These are phyloP conservation scores for Candida alai DNA, from an alignment of 805 yeast species.

Conservation along the genomic window DNA sequence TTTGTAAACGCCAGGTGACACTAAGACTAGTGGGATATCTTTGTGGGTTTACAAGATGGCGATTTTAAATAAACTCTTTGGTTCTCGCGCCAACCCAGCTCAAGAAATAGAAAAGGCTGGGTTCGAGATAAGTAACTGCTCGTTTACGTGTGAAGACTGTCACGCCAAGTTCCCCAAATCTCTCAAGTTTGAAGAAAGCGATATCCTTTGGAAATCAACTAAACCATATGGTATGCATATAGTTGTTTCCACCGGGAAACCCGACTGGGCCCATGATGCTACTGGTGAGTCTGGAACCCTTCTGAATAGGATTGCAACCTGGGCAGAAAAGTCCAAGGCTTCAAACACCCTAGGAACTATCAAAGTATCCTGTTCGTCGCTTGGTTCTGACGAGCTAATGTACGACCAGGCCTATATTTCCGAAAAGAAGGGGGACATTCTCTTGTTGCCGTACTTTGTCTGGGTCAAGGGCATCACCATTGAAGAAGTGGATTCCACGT, in stretches of 20 bases:
- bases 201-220: constrained; percentile 64
- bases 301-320: constrained; percentile 40
- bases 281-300: constrained; percentile 42
- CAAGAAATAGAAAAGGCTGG: constrained; percentile 26
- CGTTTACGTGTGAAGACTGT: constrained; percentile 54
- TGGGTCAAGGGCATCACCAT: constrained; percentile 55
- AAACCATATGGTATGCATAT: constrained; percentile 67
- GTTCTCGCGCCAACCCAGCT: constrained; percentile 4
- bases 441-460: constrained; percentile 70
- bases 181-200: constrained; percentile 39
- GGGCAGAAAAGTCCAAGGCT: constrained; percentile 21
- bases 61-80: constrained; percentile 6
- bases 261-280: constrained; percentile 84
- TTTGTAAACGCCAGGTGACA: too few relatives aligned
- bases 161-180: constrained; percentile 49
- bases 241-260: constrained; percentile 76
- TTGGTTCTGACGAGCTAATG: constrained; percentile 43
- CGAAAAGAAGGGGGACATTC: constrained; percentile 50
- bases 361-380: constrained; percentile 53
- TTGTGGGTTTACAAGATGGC: too few relatives aligned
- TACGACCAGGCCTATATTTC: constrained; percentile 39
- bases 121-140: constrained; percentile 42
- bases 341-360: constrained; percentile 26
- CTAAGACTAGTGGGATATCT: too few relatives aligned
- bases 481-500: constrained; percentile 40